Evolutionary conservation across 805 yeast genomes (phyloP).

Genomic region (Metschnikowia reukaufii): DNA sequence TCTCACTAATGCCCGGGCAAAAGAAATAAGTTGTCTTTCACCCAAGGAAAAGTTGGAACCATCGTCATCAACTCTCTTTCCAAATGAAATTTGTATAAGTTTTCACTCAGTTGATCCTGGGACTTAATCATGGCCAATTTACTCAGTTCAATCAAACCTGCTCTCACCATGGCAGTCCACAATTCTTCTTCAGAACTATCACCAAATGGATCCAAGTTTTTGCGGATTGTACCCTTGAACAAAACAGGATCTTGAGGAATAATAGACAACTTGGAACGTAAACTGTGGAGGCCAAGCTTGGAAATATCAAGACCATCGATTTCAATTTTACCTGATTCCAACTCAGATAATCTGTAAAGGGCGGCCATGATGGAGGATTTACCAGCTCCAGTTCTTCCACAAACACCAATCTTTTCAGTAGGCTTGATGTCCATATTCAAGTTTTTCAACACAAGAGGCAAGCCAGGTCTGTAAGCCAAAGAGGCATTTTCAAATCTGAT

Average conservation of each 20-base stretch:
- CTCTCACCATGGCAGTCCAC: conserved; percentile 60
- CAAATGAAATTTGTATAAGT: conserved; percentile 43
- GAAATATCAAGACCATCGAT: conserved; percentile 61
- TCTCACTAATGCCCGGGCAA: conserved; percentile 80
- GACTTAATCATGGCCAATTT: conserved; percentile 26
- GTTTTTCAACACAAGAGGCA: conserved; percentile 57
- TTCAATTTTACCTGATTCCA: conserved; percentile 45
- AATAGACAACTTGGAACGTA: conserved; percentile 60
- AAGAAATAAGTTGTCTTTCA: conserved; percentile 74
- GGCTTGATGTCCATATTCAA: conserved; percentile 46
- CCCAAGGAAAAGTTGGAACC: conserved; percentile 75
- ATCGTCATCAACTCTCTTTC: conserved; percentile 56
- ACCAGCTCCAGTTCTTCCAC: conserved; percentile 93
- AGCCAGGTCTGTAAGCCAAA: conserved; percentile 57
- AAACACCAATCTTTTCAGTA: conserved; percentile 74
- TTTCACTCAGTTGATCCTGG: conserved; percentile 17
- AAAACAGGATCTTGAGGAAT: conserved; percentile 74
- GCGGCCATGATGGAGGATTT: conserved; percentile 69
- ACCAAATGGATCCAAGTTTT: conserved; percentile 63
- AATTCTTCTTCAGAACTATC: conserved; percentile 49
- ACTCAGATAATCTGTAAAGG: conserved; percentile 55
- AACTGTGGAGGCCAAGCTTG: conserved; percentile 49
- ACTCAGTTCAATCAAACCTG: conserved; percentile 49
- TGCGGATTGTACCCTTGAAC: conserved; percentile 57
- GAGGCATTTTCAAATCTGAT: conserved; percentile 50